Base-by-base conservation (phyloP, 257 asterid species). In the Penstemon davidsonii region DNA sequence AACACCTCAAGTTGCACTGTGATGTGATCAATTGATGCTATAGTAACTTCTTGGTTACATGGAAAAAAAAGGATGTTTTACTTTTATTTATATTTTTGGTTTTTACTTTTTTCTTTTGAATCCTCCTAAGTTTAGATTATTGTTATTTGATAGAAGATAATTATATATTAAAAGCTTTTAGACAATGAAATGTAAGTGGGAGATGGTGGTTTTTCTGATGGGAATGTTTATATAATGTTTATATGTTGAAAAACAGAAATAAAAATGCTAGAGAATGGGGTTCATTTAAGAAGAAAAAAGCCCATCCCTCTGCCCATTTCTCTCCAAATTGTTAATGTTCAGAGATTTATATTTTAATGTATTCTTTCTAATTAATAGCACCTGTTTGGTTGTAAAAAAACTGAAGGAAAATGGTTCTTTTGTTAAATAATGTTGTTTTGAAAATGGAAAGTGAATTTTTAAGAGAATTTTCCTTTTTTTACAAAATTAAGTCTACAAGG, bases 1-100 rank as follows among this genome's bases (percentile, higher is more conserved):
- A 91, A 86, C 79, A 74, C 95, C 38, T 60, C 83, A 1, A 80
- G 96, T 74, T 91, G 97, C 72, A 55, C 43, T 15, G 73, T 91
- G 40, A 90, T 91, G 97, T 90, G 88, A 61, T 12, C 43, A 52
- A 9, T 47, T 68, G 80, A 74, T 77, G 82, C 63, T 74, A 81
- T 79, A 64, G 64, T 77, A 84, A 25, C 33, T 25, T 25, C 33
- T 25, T 25, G 33, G 33, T 25, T 80, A 82, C 91, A 80, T 74
- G 73, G 69, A 81, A 75, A 25, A 1, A 25, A 25, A 25, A 25
- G 33, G 33, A 58, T 80, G 79, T 62, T 72, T 41, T 47, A 45
- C 52, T 18, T 59, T 67, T 64, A 47, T 46, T n/a, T 72, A 49
- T 47, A 67, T 75, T 69, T 69, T 78, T 50, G 47, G 62, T 66